Conservation (phyloP, 305 asterid genomes). For the Rubia tinctorum region DNA sequence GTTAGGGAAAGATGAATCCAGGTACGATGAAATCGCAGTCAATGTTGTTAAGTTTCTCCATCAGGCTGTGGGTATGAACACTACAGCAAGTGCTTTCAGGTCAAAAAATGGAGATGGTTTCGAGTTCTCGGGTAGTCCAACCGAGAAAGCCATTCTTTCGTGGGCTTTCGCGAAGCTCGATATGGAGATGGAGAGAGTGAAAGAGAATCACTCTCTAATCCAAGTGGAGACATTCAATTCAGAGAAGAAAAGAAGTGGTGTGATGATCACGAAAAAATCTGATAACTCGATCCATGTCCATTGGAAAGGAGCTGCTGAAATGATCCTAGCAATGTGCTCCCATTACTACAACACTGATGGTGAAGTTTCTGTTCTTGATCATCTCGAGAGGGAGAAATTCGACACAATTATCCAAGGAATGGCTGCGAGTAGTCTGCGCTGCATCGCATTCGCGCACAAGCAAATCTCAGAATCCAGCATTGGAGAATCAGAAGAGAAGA, state of each 20-base stretch:
- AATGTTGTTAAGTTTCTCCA: conserved; percentile 36
- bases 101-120: neutral
- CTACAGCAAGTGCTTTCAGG: conserved; percentile 41
- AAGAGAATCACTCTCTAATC: conserved; percentile 28
- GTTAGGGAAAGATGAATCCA: conserved; percentile 35
- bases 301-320: conserved; percentile 86
- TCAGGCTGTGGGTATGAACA: conserved; percentile 53
- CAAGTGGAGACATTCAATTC: conserved; percentile 68
- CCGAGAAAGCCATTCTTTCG: conserved; percentile 66
- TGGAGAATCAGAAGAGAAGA: conserved; percentile 14
- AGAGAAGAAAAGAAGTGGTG: conserved; percentile 63
- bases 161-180: conserved; percentile 54
- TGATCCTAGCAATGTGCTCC: conserved; percentile 60
- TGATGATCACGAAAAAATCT: conserved; percentile 32
- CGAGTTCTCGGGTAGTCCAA: conserved; percentile 51
- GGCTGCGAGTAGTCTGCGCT: conserved; percentile 57
- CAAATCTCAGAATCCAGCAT: conserved; percentile 18
- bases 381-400: conserved; percentile 26
- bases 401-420: conserved; percentile 38
- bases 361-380: conserved; percentile 25
- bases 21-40: conserved; percentile 12
- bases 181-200: conserved; percentile 57
- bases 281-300: conserved; percentile 47
- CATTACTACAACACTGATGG: conserved; percentile 51
- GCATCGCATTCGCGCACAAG: conserved; percentile 55